Evolutionary conservation across 108 stramenopile genomes (phyloP).

Genomic region (Skeletonema tropicum): DNA sequence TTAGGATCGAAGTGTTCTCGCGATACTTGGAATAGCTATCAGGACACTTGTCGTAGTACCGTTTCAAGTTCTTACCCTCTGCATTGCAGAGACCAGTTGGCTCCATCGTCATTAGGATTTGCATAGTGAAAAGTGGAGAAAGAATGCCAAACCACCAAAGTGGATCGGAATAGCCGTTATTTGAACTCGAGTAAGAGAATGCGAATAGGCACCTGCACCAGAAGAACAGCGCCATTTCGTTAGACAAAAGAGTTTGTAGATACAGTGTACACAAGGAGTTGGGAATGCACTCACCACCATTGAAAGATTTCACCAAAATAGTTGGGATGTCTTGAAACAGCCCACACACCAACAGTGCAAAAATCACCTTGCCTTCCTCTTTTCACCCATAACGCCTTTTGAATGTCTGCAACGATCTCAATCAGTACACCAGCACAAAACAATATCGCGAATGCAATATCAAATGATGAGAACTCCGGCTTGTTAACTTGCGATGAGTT

Average conservation of each 20-base stretch:
- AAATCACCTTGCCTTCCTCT: slow-evolving; percentile 59
- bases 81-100: slow-evolving; percentile 70
- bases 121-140: slow-evolving; percentile 72
- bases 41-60: slow-evolving; percentile 64
- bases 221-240: not conserved
- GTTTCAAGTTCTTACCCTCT: slow-evolving; percentile 67
- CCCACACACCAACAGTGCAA: slow-evolving; percentile 63
- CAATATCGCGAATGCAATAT: slow-evolving; percentile 33
- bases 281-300: slow-evolving; percentile 42
- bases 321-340: slow-evolving; percentile 69
- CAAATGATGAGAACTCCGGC: slow-evolving; percentile 38
- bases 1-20: slow-evolving; percentile 60
- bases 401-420: slow-evolving; percentile 68
- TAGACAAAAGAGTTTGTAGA: not conserved
- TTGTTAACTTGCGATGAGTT: slow-evolving; percentile 34
- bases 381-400: slow-evolving; percentile 64
- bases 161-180: slow-evolving; percentile 37
- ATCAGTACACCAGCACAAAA: slow-evolving; percentile 49
- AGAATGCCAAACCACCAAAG: slow-evolving; percentile 53
- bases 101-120: slow-evolving; percentile 55
- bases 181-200: slow-evolving; percentile 41
- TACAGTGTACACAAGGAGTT: not conserved
- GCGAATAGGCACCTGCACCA: slow-evolving; percentile 41
- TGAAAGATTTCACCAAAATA: slow-evolving; percentile 78
- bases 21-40: slow-evolving; percentile 54